These are phyloP conservation scores for Colletotrichum sp. DNA, from an alignment of 2,329 filamentous ascomycete species.

Conservation along the genomic window DNA sequence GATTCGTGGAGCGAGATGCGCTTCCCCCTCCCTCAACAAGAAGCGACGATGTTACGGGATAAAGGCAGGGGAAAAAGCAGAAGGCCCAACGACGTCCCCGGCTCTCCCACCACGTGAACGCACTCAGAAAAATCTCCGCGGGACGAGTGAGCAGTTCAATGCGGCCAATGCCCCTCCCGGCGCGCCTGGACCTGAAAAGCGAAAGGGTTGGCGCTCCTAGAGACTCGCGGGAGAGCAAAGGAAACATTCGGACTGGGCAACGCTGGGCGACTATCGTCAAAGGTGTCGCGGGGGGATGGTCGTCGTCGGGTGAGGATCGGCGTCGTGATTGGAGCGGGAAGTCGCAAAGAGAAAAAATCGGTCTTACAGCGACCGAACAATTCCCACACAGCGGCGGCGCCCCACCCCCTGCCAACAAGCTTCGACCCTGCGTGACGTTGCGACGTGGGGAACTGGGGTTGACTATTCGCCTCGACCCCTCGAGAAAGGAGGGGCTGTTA, in stretches of 20 bases:
- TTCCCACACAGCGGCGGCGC: slow-evolving; percentile 14
- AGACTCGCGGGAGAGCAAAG: neutral
- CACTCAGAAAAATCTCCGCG: neutral
- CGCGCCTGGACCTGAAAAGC: slow-evolving; percentile 12
- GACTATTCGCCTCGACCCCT: slow-evolving; percentile 9
- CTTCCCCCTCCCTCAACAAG: neutral
- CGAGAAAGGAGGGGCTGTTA: slow-evolving; percentile 10
- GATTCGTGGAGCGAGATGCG: slow-evolving; percentile 12
- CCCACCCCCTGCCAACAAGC: slow-evolving; percentile 21
- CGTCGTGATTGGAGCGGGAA: slow-evolving; percentile 20
- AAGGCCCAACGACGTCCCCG: neutral
- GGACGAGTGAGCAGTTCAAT: neutral
- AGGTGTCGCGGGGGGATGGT: slow-evolving; percentile 2
- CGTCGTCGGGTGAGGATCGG: slow-evolving; percentile 12
- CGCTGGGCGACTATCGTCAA: neutral
- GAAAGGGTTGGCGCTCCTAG: neutral
- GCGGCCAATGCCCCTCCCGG: slow-evolving; percentile 1
- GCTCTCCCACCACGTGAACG: slow-evolving; percentile 10
- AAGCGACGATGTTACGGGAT: neutral
- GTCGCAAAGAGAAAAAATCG: slow-evolving; percentile 17
- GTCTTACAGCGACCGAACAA: slow-evolving; percentile 25
- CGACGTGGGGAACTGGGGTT: slow-evolving; percentile 21
- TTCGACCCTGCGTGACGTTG: slow-evolving; percentile 24
- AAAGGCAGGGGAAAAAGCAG: neutral
- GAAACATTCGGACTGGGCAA: neutral